Conservation (phyloP, 306 rosid genomes). For the Glycine tomentella region DNA sequence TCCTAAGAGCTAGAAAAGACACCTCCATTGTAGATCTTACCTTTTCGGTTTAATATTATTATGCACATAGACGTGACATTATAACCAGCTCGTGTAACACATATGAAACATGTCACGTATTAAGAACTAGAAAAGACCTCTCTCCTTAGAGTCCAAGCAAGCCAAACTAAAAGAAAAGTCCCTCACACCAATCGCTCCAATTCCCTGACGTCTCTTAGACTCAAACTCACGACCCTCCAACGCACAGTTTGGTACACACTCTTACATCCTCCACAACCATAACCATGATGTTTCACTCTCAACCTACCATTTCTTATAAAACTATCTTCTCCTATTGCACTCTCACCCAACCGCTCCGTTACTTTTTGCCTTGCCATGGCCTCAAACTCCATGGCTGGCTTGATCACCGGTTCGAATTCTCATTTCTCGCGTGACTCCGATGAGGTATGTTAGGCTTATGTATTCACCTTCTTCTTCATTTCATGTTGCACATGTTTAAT, state of each 20-base stretch:
- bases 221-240: slow-evolving; percentile 89
- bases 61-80: slow-evolving; percentile 39
- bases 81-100: slow-evolving; percentile 34
- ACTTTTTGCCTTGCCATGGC: slow-evolving; percentile 60
- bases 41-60: slow-evolving; percentile 29
- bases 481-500: background rate
- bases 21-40: slow-evolving; percentile 46
- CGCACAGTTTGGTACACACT: slow-evolving; percentile 83
- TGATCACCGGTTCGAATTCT: slow-evolving; percentile 67
- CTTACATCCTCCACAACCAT: slow-evolving; percentile 41
- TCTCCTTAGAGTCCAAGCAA: slow-evolving; percentile 65
- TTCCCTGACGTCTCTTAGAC: slow-evolving; percentile 70
- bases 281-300: slow-evolving; percentile 49
- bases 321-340: slow-evolving; percentile 40
- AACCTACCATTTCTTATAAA: slow-evolving; percentile 62
- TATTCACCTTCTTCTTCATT: background rate
- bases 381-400: slow-evolving; percentile 82
- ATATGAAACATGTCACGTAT: slow-evolving; percentile 22
- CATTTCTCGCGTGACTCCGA: slow-evolving; percentile 52
- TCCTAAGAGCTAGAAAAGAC: slow-evolving; percentile 21
- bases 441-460: slow-evolving; percentile 61
- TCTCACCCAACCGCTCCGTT: slow-evolving; percentile 36
- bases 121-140: slow-evolving; percentile 37
- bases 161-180: slow-evolving; percentile 50
- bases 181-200: slow-evolving; percentile 46